Conservation (phyloP, 148 eudicot genomes). For the Tetragonia tetragonoides region DNA sequence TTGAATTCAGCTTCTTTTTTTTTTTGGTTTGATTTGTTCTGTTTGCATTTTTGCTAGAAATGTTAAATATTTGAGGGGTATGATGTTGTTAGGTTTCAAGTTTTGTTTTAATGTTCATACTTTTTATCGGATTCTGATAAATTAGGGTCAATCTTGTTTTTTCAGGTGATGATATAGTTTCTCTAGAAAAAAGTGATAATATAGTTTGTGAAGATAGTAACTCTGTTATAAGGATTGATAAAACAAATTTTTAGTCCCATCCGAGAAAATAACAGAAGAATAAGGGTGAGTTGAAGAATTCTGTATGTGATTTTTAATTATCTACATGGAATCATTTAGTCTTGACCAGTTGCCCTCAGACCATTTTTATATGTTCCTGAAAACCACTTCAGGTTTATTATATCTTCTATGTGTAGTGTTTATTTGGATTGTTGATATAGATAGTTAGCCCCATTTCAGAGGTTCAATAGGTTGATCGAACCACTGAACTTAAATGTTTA, state of each 20-base stretch:
- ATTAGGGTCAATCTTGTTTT: neutral
- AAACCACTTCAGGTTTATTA: no score
- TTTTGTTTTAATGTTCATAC: neutral
- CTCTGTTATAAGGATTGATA: neutral
- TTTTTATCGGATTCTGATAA: neutral
- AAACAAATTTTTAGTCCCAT: neutral
- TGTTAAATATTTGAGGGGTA: neutral
- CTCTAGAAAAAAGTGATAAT: no score
- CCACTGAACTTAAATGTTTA: neutral
- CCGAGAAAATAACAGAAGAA: no score
- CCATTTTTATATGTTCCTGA: neutral
- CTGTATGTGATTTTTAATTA: neutral
- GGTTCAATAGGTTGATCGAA: neutral
- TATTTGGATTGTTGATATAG: neutral
- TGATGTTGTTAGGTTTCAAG: constrained; percentile 7
- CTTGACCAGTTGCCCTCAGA: neutral
- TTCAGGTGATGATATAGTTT: no score
- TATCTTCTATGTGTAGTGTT: no score
- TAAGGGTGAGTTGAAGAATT: neutral
- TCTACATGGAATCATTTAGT: no score
- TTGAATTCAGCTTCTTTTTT: constrained; percentile 7
- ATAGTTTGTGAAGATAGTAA: no score
- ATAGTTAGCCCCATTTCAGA: neutral
- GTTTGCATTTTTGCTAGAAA: neutral
- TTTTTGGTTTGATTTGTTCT: neutral